phyloP scores from a whole-genome alignment of 2,329 filamentous ascomycete genomes.

The Westerdykella aurantiaca region DNA sequence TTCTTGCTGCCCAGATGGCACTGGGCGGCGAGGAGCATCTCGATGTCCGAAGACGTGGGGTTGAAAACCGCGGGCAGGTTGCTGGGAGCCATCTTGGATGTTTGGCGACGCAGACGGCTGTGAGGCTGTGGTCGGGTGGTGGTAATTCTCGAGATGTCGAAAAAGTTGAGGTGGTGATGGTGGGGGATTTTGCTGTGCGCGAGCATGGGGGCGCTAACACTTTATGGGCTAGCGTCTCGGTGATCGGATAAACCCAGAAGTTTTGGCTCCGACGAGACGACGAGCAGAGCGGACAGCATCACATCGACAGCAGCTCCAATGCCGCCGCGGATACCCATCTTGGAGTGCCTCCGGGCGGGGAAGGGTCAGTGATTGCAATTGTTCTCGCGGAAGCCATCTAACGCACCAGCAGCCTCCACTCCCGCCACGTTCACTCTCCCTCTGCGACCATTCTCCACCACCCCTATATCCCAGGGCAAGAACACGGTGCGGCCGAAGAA shows the following conservation, averaged over 20 bases:
- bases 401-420: constrained; percentile 12
- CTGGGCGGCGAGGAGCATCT: constrained; percentile 98
- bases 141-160: constrained; percentile 12
- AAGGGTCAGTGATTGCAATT: constrained; percentile 22
- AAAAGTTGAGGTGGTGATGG: constrained; percentile 10
- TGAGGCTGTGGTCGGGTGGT: constrained; percentile 18
- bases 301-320: constrained; percentile 26
- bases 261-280: constrained; percentile 9
- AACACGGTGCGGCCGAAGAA: constrained; percentile 46
- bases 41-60: constrained; percentile 96
- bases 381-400: background rate
- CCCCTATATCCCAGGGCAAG: constrained; percentile 56
- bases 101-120: constrained; percentile 22
- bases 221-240: constrained; percentile 7
- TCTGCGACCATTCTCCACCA: constrained; percentile 55
- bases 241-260: constrained; percentile 13
- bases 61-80: constrained; percentile 96
- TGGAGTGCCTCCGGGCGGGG: constrained; percentile 40
- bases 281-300: background rate
- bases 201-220: constrained; percentile 10
- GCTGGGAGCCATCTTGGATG: constrained; percentile 79
- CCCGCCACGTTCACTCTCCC: constrained; percentile 46
- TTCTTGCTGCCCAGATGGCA: constrained; percentile 98
- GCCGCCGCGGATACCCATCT: constrained; percentile 45
- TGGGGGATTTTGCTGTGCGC: constrained; percentile 10